Conservation (phyloP, 805 yeast species). For the Saturnispora ahearnii region DNA sequence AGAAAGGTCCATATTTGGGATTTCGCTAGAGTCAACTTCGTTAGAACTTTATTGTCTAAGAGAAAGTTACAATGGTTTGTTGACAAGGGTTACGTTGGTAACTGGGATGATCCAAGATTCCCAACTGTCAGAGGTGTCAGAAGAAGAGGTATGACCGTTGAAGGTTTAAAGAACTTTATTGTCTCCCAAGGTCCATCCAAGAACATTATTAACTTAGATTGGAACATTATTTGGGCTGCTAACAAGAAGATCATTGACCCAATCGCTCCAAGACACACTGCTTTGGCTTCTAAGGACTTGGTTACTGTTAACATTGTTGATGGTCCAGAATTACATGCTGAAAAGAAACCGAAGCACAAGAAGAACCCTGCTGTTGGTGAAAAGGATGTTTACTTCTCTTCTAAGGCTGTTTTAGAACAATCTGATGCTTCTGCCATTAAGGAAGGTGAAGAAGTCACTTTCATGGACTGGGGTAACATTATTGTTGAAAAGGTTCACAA, state of each 20-base stretch:
- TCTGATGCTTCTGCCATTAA: slow-evolving; percentile 62
- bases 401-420: slow-evolving; percentile 69
- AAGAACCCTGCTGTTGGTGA: slow-evolving; percentile 86
- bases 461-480: slow-evolving; percentile 98
- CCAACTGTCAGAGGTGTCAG: slow-evolving; percentile 99
- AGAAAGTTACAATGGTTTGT: slow-evolving; percentile 99
- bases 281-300: slow-evolving; percentile 54
- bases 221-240: slow-evolving; percentile 96
- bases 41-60: slow-evolving; percentile 90
- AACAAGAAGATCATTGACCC: slow-evolving; percentile 98
- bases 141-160: slow-evolving; percentile 99
- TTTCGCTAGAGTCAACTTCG: slow-evolving; percentile 93
- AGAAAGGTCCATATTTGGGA: slow-evolving; percentile 98
- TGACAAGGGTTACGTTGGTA: slow-evolving; percentile 74
- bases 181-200: slow-evolving; percentile 96
- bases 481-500: slow-evolving; percentile 63
- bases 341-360: slow-evolving; percentile 86
- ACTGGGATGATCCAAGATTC: slow-evolving; percentile 99
- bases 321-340: slow-evolving; percentile 60
- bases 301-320: slow-evolving; percentile 60
- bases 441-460: slow-evolving; percentile 88
- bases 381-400: slow-evolving; percentile 64
- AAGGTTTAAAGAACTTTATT: slow-evolving; percentile 90
- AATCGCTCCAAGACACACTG: slow-evolving; percentile 90
- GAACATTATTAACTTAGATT: slow-evolving; percentile 92